phyloP scores from a whole-genome alignment of 345 rosid species.

The Balakata baccata region DNA sequence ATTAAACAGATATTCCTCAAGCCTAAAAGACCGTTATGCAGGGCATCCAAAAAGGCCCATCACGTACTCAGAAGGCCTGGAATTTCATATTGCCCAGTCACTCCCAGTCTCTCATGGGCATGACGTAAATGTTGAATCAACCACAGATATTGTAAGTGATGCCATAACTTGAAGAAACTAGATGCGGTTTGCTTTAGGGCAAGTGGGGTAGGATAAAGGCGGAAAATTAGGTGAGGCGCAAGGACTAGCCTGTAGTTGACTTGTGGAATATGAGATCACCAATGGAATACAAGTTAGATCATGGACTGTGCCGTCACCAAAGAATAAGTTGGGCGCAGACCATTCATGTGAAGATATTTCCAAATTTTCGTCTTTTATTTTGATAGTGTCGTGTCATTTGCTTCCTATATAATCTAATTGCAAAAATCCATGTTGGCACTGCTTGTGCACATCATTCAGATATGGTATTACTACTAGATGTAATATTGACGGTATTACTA shows the following conservation, averaged over 20 bases:
- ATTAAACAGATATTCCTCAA: not conserved
- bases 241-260: not conserved
- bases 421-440: not conserved
- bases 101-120: too few relatives aligned
- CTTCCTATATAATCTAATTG: not conserved
- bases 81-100: too few relatives aligned
- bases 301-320: not conserved
- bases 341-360: not conserved
- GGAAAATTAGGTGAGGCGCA: not conserved
- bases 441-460: not conserved
- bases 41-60: not conserved
- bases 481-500: too few relatives aligned
- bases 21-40: not conserved
- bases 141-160: too few relatives aligned
- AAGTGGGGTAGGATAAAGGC: not conserved
- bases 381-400: not conserved
- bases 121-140: too few relatives aligned
- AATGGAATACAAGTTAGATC: too few relatives aligned
- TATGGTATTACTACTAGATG: too few relatives aligned
- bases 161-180: not conserved
- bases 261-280: too few relatives aligned
- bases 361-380: not conserved
- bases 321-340: not conserved
- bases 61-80: too few relatives aligned
- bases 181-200: not conserved